Evolutionary conservation across 768 basidiomycete species (phyloP), one percentile per base, ranked within the genome.

Genomic region (Suillus decipiens): DNA sequence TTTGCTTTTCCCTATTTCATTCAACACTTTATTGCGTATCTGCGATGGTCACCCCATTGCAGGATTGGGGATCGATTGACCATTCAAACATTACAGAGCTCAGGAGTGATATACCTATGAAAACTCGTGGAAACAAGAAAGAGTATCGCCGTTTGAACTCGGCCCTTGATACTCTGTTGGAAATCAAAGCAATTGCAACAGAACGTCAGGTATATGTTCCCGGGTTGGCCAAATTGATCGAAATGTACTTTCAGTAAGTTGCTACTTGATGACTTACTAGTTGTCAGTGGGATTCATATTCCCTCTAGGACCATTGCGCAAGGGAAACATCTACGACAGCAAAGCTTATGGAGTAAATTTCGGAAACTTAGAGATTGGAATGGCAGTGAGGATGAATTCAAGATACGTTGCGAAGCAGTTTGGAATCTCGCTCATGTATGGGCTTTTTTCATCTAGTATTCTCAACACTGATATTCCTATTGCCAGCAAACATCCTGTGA

Each of bases 391-490:
- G 14, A 4, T 8, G 22, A 2, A 48, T 48, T 24, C 47, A 48
- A 48, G 12, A 0, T 0, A 14, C 0, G 0, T 9, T 50, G 48
- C 3, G 2, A 50, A 17, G 1, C 0, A 51, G 9, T 31, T 8
- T 51, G 50, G 15, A 0, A 0, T 51, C 15, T 51, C 15, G 15
- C 28, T 31, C 28, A 31, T 51, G 50, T 51, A 51, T 10, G 28
- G 2, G 15, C 8, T 17, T 9, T 8, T 50, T 19, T 51, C 28
- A 9, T 17, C 28, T 15, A 28, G 15, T 14, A 9, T 8, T 48
- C 8, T 28, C 48, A 1, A 28, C 48, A 4, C 48, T 50, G 24
- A 50, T 17, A 24, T 14, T 48, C 24, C 3, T 24, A 47, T 24
- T 28, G 0, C 48, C 15, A 50, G 48, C 48, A 50, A 28, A 50